phyloP scores from a whole-genome alignment of 2,329 filamentous ascomycete genomes.

The Leptographium flavum region DNA sequence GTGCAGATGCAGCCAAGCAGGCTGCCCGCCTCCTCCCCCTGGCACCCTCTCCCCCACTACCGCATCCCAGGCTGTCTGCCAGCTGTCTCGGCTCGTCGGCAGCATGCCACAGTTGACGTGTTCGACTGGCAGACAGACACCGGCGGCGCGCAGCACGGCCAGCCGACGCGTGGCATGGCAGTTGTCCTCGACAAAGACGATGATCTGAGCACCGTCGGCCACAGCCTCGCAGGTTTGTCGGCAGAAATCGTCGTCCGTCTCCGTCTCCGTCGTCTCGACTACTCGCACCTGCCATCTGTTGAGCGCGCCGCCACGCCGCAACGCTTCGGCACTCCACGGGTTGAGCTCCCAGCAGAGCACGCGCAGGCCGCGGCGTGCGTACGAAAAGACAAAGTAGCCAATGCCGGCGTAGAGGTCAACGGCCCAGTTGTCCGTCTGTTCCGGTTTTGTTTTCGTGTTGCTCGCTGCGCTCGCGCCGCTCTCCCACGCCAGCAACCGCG shows the following conservation, averaged over 20 bases:
- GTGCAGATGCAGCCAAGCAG: conserved; percentile 48
- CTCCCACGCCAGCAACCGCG: conserved; percentile 49
- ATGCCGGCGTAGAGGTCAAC: conserved; percentile 87
- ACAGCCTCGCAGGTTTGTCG: conserved; percentile 23
- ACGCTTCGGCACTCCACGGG: conserved; percentile 71
- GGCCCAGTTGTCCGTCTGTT: conserved; percentile 25
- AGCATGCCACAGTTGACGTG: conserved; percentile 53
- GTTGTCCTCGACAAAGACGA: conserved; percentile 60
- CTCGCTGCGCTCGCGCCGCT: not conserved
- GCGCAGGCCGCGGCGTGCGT: conserved; percentile 54
- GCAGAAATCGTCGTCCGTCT: conserved; percentile 13
- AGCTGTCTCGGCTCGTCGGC: conserved; percentile 40
- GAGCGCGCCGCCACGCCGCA: conserved; percentile 57
- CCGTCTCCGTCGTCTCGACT: conserved; percentile 19
- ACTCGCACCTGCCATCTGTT: conserved; percentile 54
- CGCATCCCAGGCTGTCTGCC: conserved; percentile 32
- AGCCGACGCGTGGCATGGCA: conserved; percentile 31
- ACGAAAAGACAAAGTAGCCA: conserved; percentile 85
- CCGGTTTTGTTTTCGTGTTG: too few species aligned
- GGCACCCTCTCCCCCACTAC: conserved; percentile 15
- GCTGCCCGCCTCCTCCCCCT: conserved; percentile 8
- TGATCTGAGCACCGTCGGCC: conserved; percentile 23
- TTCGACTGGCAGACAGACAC: conserved; percentile 23
- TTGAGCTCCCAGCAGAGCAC: conserved; percentile 88
- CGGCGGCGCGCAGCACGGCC: conserved; percentile 20